Evolutionary conservation across 1,284 basidiomycete genomes (phyloP).

Genomic region (Cystobasidiaceae sp.): DNA sequence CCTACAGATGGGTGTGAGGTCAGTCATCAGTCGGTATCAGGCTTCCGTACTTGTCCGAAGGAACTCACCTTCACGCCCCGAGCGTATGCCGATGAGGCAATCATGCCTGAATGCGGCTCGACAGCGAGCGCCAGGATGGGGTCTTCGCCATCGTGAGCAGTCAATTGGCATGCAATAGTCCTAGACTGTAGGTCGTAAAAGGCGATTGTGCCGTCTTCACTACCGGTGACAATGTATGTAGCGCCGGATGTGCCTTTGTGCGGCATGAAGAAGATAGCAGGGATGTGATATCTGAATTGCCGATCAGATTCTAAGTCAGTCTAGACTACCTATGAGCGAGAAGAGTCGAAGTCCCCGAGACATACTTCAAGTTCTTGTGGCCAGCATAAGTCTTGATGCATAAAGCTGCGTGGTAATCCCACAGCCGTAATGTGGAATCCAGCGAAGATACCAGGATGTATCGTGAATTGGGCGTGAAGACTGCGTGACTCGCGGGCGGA

Average conservation of each 20-base stretch:
- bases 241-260: slow-evolving; percentile 50
- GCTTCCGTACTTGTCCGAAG: background rate
- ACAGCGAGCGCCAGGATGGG: background rate
- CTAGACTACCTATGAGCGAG: background rate
- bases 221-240: slow-evolving; percentile 75
- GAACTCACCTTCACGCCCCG: slow-evolving; percentile 3
- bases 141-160: slow-evolving; percentile 66
- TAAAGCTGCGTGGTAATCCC: slow-evolving; percentile 87
- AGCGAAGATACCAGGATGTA: slow-evolving; percentile 84
- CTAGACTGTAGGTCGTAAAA: slow-evolving; percentile 88
- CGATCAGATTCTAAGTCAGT: background rate
- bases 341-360: background rate
- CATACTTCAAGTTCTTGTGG: slow-evolving; percentile 70
- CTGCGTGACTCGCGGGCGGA: slow-evolving; percentile 81
- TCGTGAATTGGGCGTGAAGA: slow-evolving; percentile 84
- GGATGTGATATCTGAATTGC: slow-evolving; percentile 38
- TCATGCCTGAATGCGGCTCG: slow-evolving; percentile 28
- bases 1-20: slow-evolving; percentile 15
- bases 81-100: slow-evolving; percentile 27
- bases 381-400: slow-evolving; percentile 88
- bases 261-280: slow-evolving; percentile 29
- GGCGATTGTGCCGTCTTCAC: slow-evolving; percentile 80
- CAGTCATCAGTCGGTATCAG: background rate
- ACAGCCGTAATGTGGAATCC: slow-evolving; percentile 85
- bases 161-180: slow-evolving; percentile 64